A percentile compares a stretch with the other conserved stretches of the same genome.
Evolutionary conservation across 164 flowering plant species (phyloP).

Genomic region (Cinnamomum micranthum): DNA sequence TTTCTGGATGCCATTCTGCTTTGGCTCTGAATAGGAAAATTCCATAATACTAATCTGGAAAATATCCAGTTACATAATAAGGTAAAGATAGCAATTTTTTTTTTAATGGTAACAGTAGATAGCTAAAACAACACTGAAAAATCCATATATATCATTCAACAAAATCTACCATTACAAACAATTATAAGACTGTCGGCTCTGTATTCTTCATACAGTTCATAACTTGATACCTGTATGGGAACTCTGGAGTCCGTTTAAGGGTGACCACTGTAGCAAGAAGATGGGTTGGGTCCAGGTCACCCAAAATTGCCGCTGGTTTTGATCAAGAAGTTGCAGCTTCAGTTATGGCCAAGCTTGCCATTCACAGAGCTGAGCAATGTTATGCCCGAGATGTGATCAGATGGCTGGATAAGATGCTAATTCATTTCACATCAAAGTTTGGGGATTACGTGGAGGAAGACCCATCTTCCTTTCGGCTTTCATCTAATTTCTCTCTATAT

Average conservation of each 20-base stretch:
- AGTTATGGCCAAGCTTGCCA: slow-evolving; percentile 83
- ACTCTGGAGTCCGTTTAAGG: slow-evolving; percentile 58
- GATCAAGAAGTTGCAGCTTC: slow-evolving; percentile 97
- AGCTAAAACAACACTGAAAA: no score
- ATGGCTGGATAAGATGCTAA: slow-evolving; percentile 74
- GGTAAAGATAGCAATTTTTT: no score
- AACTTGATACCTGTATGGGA: slow-evolving; percentile 60
- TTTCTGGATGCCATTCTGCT: no score
- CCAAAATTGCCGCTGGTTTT: slow-evolving; percentile 74
- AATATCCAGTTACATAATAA: no score
- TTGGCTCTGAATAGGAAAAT: no score
- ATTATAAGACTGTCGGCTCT: slow-evolving; percentile 38
- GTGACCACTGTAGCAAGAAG: slow-evolving; percentile 92
- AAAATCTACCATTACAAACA: no score
- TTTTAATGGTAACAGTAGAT: no score
- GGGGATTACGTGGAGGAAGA: slow-evolving; percentile 86
- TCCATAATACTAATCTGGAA: no score
- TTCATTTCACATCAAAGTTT: slow-evolving; percentile 65
- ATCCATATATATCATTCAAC: background rate
- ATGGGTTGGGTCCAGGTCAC: slow-evolving; percentile 64
- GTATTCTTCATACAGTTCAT: slow-evolving; percentile 82
- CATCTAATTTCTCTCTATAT: slow-evolving; percentile 73
- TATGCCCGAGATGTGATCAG: slow-evolving; percentile 67
- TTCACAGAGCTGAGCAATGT: slow-evolving; percentile 52
- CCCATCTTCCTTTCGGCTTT: slow-evolving; percentile 77